Base-by-base conservation (phyloP, 352 stramenopile species). In the Hyphochytrium catenoides region DNA sequence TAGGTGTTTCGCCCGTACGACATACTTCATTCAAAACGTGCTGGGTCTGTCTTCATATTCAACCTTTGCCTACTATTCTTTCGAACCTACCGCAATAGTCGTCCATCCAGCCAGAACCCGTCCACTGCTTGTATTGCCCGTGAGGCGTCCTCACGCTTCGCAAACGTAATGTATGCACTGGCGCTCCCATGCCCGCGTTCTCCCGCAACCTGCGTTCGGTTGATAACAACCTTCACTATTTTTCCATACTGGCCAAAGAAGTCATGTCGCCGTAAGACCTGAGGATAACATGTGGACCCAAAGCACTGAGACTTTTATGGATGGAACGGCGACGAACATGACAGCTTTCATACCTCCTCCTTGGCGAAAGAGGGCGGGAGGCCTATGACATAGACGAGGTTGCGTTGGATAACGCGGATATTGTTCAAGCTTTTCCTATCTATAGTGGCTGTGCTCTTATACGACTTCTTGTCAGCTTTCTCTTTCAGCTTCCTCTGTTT, bases 351-450 rank as follows among this genome's bases (percentile, higher is more conserved):
- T 41, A 74, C 59, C 4, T 77, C 60, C 36, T 91, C 73, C 27
- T 81, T 57, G 1, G 79, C 63, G 28, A 85, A 78, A 24, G 55
- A 60, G 22, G 72, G 54, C 26, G 76, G 72, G 14, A 94, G 52
- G 0, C 82, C 82, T 32, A 93, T 85, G 29, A 91, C 64, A 57
- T 94, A 94, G n/a, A 92, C 79, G 8, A 94, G 46, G 48, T 92
- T 93, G 16, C 74, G 65, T 50, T 92, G 79, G 53, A 94, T 81
- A 15, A 94, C 78, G 14, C 81, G 69, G 35, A 86, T 62, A 47
- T 89, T 87, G 26, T 73, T 55, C 22, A 93, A 51, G 51, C 60
- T 72, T 30, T 75, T 76, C 37, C 71, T 66, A 46, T 79, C 73
- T 23, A 74, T n/a, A n/a, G 38, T 14, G 56, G 44, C 28, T 44